Conservation (phyloP, 208 protist species). For the Herpetomonas samuelpessoai region DNA sequence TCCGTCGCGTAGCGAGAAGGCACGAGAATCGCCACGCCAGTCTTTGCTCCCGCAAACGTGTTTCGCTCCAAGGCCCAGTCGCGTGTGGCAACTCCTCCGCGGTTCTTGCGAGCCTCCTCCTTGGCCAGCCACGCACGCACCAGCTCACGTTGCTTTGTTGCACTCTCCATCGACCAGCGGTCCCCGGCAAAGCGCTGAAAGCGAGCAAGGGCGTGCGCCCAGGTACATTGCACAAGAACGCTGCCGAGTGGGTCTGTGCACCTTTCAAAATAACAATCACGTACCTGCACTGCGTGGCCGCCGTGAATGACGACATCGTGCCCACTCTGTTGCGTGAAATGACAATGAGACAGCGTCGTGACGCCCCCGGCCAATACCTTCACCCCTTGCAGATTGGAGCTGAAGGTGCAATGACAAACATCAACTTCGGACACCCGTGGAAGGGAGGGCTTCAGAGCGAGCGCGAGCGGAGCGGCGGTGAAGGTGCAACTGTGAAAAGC, state of each 20-base stretch:
- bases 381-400: neutral
- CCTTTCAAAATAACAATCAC: neutral
- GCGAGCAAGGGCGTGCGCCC: too few species aligned
- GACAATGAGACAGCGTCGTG: neutral
- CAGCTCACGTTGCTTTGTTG: neutral
- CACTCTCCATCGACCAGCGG: neutral
- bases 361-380: neutral
- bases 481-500: neutral
- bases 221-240: neutral
- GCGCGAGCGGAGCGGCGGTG: neutral
- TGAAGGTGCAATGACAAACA: conserved; percentile 7
- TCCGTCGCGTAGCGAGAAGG: neutral
- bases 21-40: neutral
- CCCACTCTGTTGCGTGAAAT: neutral
- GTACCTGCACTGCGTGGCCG: neutral
- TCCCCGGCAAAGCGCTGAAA: neutral
- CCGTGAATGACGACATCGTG: neutral
- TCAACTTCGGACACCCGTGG: neutral
- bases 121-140: neutral
- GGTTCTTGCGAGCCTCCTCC: neutral
- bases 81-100: too few species aligned
- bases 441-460: neutral
- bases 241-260: neutral
- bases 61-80: neutral
- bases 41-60: neutral